phyloP scores from a whole-genome alignment of 2,329 filamentous ascomycete genomes.

The Claviceps sp. region DNA sequence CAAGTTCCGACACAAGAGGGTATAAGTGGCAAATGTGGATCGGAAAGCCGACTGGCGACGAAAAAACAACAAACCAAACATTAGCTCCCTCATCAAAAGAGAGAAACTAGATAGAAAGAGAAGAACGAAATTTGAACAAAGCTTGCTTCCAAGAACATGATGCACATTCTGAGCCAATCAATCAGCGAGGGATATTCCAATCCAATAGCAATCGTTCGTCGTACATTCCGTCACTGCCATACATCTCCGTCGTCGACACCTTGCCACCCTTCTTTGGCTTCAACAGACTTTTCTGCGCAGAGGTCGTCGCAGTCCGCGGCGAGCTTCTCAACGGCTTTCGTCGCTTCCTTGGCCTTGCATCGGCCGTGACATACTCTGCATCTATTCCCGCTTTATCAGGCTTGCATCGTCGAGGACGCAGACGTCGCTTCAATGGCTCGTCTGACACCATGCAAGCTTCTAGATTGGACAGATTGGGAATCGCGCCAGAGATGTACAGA shows the following conservation, averaged over 20 bases:
- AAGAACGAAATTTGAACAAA: too few species aligned
- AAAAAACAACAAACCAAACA: too few species aligned
- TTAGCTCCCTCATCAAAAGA: too few species aligned
- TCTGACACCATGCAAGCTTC: constrained; percentile 3
- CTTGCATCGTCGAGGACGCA: constrained; percentile 3
- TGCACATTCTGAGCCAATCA: too few species aligned
- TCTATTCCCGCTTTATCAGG: background rate
- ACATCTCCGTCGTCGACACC: background rate
- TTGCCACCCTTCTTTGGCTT: background rate
- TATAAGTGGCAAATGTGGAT: too few species aligned
- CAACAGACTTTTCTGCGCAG: background rate
- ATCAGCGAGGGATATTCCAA: too few species aligned
- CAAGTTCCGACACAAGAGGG: too few species aligned
- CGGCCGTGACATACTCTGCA: background rate
- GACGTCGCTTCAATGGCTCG: constrained; percentile 5
- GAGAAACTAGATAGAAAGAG: too few species aligned
- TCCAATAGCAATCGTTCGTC: too few species aligned
- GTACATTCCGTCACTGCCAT: background rate
- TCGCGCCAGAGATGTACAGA: constrained; percentile 9
- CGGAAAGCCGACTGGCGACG: too few species aligned
- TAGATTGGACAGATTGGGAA: constrained; percentile 9
- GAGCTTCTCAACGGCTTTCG: background rate
- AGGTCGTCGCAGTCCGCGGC: background rate
- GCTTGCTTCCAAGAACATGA: too few species aligned
- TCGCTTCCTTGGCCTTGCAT: background rate